Base-by-base conservation (phyloP, 1,284 basidiomycete species). In the Ustilago nuda region DNA sequence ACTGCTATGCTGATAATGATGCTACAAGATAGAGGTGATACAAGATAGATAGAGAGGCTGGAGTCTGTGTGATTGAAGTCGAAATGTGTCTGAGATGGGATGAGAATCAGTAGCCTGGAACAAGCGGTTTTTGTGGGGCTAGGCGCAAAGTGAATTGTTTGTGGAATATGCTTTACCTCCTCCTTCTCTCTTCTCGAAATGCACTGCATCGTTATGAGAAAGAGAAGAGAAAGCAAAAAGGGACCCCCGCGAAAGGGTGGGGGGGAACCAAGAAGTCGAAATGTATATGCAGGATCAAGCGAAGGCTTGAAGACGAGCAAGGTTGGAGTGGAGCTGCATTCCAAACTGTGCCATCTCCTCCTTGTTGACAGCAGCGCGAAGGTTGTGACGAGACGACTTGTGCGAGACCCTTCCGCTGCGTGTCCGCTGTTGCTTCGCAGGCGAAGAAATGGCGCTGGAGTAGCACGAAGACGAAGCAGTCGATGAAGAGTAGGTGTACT, bases 401-500 rank as follows among this genome's bases (percentile, higher is more conserved):
- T 56, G 45, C 55, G 45, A 55, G 11, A 53, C 13, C 4, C 45
- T 9, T 9, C 43, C 36, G 27, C 48, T 45, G 15, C 30, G 15
- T 6, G 33, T 9, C 23, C 23, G 23, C 23, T 27, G 23, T n/a
- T 19, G 53, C 27, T 72, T 72, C 3, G 54, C 58, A 1, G 68
- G 68, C 2, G 32, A 39, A 5, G 13, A 41, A 12, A 54, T 52
- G 19, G 54, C 58, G 54, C 68, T 71, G 8, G 68, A 70, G 30
- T 64, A 63, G 33, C 58, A 56, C 1, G 58, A 61, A 36, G 54
- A 57, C 1, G 33, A 50, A 30, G 65, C 60, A 12, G 58, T 53
- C 43, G 54, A 57, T 1, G 33, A 50, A 19, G 61, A 64, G n/a
- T n/a, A 23, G 45, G 61, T 66, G 32, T 53, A 66, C 30, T 66